Percentiles rank a stretch among this genome's conserved stretches.
Evolutionary conservation across 768 basidiomycete species (phyloP).

Genomic region (Pulveroboletus sp.): DNA sequence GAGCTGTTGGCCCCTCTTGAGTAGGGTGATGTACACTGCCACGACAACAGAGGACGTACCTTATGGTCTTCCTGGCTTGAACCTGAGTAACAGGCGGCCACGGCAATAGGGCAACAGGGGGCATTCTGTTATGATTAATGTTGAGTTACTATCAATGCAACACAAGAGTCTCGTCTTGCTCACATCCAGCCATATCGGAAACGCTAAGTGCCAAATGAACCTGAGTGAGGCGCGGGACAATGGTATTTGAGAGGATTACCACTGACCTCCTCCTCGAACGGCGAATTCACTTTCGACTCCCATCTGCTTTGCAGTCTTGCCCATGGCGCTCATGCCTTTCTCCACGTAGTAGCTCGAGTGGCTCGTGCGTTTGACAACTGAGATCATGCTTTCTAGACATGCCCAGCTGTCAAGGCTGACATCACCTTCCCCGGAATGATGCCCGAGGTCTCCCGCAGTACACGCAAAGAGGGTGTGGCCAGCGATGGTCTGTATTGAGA

Average conservation of each 20-base stretch:
- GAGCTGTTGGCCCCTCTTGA: constrained; percentile 39
- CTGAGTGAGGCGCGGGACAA: constrained; percentile 1
- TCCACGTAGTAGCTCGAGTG: constrained; percentile 86
- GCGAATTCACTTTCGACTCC: constrained; percentile 62
- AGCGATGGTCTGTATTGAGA: constrained; percentile 74
- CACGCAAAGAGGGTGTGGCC: constrained; percentile 80
- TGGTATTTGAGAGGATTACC: not conserved
- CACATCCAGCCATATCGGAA: constrained; percentile 84
- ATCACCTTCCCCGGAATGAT: constrained; percentile 61
- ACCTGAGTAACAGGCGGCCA: constrained; percentile 77
- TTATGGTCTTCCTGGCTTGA: constrained; percentile 77
- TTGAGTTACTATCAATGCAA: constrained; percentile 2
- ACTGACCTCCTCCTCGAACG: constrained; percentile 75
- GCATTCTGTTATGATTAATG: constrained; percentile 50
- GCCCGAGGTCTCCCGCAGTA: constrained; percentile 78
- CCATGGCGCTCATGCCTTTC: constrained; percentile 82
- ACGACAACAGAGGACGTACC: constrained; percentile 38
- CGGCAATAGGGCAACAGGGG: constrained; percentile 76
- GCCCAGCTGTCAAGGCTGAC: constrained; percentile 81
- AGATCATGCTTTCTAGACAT: constrained; percentile 74
- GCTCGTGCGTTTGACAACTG: constrained; percentile 72
- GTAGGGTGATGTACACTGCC: constrained; percentile 1
- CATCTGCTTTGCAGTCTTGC: constrained; percentile 69
- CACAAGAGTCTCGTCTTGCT: constrained; percentile 6
- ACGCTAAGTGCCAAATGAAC: constrained; percentile 44